These are phyloP conservation scores for Sonneratia alba DNA, from an alignment of 345 rosid genomes.

Conservation along the genomic window DNA sequence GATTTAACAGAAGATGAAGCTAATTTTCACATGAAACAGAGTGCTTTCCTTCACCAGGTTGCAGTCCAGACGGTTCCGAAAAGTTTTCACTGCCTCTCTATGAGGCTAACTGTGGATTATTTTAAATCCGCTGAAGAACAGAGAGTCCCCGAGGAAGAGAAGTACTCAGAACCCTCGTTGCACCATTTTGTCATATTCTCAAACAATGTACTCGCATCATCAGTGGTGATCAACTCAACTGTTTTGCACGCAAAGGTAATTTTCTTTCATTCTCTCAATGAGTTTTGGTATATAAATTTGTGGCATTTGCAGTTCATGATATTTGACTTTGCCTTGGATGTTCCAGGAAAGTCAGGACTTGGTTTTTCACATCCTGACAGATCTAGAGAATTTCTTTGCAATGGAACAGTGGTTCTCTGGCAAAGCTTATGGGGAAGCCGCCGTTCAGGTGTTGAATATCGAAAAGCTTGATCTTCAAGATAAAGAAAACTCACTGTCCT, in stretches of 20 bases:
- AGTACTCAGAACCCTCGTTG: slow-evolving; percentile 53
- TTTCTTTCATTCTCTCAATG: neutral
- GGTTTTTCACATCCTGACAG: slow-evolving; percentile 87
- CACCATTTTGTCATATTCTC: slow-evolving; percentile 75
- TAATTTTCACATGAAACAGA: slow-evolving; percentile 38
- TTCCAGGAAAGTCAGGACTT: slow-evolving; percentile 72
- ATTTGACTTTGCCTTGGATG: slow-evolving; percentile 29
- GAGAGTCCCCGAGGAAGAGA: slow-evolving; percentile 36
- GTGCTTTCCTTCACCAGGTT: slow-evolving; percentile 42
- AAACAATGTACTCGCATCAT: slow-evolving; percentile 70
- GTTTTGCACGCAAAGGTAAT: slow-evolving; percentile 59
- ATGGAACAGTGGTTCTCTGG: slow-evolving; percentile 82
- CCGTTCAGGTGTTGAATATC: slow-evolving; percentile 59
- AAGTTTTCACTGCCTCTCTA: slow-evolving; percentile 86
- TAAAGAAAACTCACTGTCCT: slow-evolving; percentile 29
- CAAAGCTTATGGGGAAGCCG: slow-evolving; percentile 53
- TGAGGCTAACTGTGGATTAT: slow-evolving; percentile 81
- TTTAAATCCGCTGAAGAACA: slow-evolving; percentile 46
- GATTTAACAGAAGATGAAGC: slow-evolving; percentile 92
- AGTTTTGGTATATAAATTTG: neutral
- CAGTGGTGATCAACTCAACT: slow-evolving; percentile 89
- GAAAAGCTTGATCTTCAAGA: slow-evolving; percentile 40
- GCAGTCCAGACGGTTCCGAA: slow-evolving; percentile 95
- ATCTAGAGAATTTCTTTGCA: slow-evolving; percentile 69
- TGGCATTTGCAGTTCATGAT: neutral